A percentile compares a stretch with the other conserved stretches of the same genome.
These are phyloP conservation scores for Przewalskia tangutica DNA, from an alignment of 257 asterid species.

Conservation along the genomic window DNA sequence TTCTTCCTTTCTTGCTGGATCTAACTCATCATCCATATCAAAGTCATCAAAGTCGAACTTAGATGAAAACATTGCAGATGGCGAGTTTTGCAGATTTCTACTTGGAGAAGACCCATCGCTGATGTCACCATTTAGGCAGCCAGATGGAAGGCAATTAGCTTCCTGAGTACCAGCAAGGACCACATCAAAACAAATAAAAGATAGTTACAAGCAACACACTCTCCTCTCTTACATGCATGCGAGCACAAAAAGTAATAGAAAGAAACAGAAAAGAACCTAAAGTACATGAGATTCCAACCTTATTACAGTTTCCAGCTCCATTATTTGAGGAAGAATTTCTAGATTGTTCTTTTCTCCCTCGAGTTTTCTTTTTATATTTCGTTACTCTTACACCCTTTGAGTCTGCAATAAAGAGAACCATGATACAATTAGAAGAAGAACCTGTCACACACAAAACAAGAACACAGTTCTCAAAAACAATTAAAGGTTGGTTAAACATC, in stretches of 20 bases:
- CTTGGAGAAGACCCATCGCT: slow-evolving; percentile 17
- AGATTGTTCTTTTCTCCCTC: slow-evolving; percentile 22
- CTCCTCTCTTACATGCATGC: background rate
- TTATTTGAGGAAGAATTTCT: slow-evolving; percentile 12
- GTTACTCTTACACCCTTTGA: slow-evolving; percentile 23
- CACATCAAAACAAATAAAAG: background rate
- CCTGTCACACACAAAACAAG: background rate
- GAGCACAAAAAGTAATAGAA: background rate
- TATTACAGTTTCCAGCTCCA: slow-evolving; percentile 14
- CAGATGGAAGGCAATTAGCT: slow-evolving; percentile 12
- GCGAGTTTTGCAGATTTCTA: slow-evolving; percentile 12
- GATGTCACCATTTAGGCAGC: slow-evolving; percentile 9
- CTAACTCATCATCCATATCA: slow-evolving; percentile 34
- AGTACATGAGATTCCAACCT: slow-evolving; percentile 14
- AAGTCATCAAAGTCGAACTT: slow-evolving; percentile 31
- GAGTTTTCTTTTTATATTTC: slow-evolving; percentile 31
- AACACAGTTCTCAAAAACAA: background rate
- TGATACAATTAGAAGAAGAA: background rate
- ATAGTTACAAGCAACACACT: background rate
- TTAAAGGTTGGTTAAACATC: background rate
- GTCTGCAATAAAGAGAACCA: slow-evolving; percentile 18
- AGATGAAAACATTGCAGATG: slow-evolving; percentile 21
- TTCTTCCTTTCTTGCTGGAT: slow-evolving; percentile 42
- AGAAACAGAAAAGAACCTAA: background rate
- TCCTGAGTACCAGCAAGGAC: slow-evolving; percentile 12